Evolutionary conservation across 2,329 filamentous ascomycete species (phyloP).

Genomic region (Pseudogymnoascus sp.): DNA sequence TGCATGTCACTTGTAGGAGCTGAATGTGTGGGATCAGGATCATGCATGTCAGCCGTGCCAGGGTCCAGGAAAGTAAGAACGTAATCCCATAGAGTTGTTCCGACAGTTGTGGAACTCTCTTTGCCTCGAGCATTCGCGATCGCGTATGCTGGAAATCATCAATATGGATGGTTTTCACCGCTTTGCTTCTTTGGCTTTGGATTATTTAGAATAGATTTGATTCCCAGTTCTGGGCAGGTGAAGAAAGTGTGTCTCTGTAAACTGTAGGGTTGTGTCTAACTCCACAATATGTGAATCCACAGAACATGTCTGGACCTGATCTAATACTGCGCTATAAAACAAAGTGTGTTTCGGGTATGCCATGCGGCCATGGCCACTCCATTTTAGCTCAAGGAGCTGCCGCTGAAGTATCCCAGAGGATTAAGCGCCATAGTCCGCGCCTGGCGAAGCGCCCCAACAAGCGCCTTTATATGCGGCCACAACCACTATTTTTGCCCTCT

Average conservation of each 20-base stretch:
- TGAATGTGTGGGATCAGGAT: not conserved
- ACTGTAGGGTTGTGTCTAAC: constrained; percentile 8
- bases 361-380: not conserved
- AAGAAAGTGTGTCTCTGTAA: not conserved
- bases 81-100: not conserved
- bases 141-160: not conserved
- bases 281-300: constrained; percentile 9
- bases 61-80: not conserved
- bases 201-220: not conserved
- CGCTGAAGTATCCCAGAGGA: not conserved
- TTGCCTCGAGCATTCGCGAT: not conserved
- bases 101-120: not conserved
- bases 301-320: not conserved
- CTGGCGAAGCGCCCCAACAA: constrained; percentile 4
- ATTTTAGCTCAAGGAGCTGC: not conserved
- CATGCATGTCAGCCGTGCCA: not conserved
- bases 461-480: not conserved
- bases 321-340: constrained; percentile 9
- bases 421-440: not conserved
- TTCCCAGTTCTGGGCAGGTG: not conserved
- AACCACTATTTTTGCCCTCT: not conserved
- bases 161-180: not conserved
- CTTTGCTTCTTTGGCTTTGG: not conserved
- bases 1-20: not conserved
- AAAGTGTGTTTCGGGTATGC: constrained; percentile 8